Base-by-base conservation (phyloP, 768 basidiomycete genomes). In the Boletus vermiculosoides region DNA sequence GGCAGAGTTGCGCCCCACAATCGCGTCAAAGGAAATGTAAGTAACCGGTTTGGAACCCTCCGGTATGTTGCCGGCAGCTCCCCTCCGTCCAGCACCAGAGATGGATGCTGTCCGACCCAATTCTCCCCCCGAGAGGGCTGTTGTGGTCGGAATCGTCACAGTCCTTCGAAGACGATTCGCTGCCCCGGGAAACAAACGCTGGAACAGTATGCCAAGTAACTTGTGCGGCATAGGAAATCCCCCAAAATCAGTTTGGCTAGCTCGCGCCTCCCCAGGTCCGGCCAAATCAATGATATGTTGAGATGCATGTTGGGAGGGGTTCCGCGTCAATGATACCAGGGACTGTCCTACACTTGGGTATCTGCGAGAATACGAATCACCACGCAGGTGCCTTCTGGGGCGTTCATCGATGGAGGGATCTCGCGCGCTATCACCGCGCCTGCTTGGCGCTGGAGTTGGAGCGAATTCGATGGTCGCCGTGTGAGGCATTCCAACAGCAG, bases 21-120 rank as follows among this genome's bases (percentile, higher is more conserved):
- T 68, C 0, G 92, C 90, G 45, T 92, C 84, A 67, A 97, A 98
- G 1, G 86, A 81, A 56, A 98, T 87, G 70, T 98, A 98, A 0
- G 89, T 76, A 3, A 89, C 93, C 1, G 74, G 69, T 60, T 74
- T 80, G 48, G 75, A 76, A n/a, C 82, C 81, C 39, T 71, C 68
- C 10, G 66, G 60, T 18, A 65, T 53, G 15, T 72, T 76, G 13
- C 56, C 54, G 11, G 13, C 11, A 12, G 7, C 33, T 39, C 22
- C 56, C 51, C 1, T 37, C 20, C 6, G 22, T 12, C 30, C 45
- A 68, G 54, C 48, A 39, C 54, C 61, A 52, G 53, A 47, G 31
- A 62, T 55, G n/a, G 68, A 61, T 15, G 62, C 44, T n/a, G 56
- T 68, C 45, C 71, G 57, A 18, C 70, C 71, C 11, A 71, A 36